Percentiles rank a stretch among this genome's conserved stretches.
Evolutionary conservation across 495 filamentous ascomycete species (phyloP).

Genomic region (Extremus antarcticus): DNA sequence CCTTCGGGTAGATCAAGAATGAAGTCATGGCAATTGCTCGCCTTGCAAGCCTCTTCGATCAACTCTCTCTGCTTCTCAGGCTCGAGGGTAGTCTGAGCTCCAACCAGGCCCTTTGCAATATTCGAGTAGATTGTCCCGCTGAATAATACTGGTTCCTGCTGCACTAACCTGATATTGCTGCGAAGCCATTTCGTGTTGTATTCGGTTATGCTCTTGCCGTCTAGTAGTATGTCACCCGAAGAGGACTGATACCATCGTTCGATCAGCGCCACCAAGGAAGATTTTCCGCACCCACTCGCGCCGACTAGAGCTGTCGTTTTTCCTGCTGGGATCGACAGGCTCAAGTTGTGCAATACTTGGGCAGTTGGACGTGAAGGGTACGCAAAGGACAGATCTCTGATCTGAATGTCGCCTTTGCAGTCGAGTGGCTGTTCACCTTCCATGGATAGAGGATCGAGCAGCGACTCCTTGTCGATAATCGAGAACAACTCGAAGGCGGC

Average conservation of each 20-base stretch:
- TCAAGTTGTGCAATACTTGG: constrained; percentile 20
- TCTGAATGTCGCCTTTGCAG: constrained; percentile 21
- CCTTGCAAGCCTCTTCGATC: constrained; percentile 20
- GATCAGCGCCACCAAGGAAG: constrained; percentile 25
- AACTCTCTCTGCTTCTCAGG: constrained; percentile 15
- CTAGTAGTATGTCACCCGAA: constrained; percentile 17
- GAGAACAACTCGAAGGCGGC: constrained; percentile 34
- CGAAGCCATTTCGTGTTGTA: constrained; percentile 22
- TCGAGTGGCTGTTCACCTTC: constrained; percentile 19
- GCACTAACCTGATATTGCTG: constrained; percentile 21
- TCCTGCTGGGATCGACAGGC: constrained; percentile 19
- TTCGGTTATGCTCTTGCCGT: constrained; percentile 13
- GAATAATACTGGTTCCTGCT: constrained; percentile 24
- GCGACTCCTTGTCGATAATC: constrained; percentile 28
- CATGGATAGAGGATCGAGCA: constrained; percentile 26
- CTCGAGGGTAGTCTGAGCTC: constrained; percentile 10
- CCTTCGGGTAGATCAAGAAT: constrained; percentile 21
- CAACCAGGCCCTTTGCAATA: constrained; percentile 20
- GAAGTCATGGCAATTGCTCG: constrained; percentile 20
- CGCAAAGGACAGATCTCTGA: constrained; percentile 21
- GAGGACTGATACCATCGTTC: constrained; percentile 22
- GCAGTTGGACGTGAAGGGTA: constrained; percentile 23
- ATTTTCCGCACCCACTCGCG: constrained; percentile 25
- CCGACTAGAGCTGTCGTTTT: constrained; percentile 30
- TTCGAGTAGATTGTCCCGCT: constrained; percentile 21